Evolutionary conservation across 345 rosid species (phyloP), one percentile per base, ranked within the genome.

Genomic region (Linum trigynum): DNA sequence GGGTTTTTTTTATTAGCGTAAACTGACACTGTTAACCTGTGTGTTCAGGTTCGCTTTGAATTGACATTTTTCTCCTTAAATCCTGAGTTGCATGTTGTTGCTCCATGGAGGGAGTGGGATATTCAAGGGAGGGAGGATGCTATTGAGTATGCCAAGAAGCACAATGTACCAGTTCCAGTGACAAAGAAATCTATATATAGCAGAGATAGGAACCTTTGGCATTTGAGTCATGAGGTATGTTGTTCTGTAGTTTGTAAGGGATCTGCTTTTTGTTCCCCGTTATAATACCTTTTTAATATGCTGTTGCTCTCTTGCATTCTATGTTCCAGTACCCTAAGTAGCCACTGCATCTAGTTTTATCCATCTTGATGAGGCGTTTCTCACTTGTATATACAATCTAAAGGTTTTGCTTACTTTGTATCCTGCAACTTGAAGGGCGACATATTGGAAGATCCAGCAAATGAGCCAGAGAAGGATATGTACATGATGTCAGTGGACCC

Each of bases 21-120:
- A 58, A 42, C 55, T 63, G 59, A 11, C 38, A n/a, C 57, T 65
- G 14, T 39, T 65, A 40, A 48, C 45, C 57, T 55, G 39, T 65
- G 16, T 61, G 6, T 59, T 3, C 80, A 89, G 98, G 97, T 92
- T 75, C 97, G 97, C 66, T 92, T 92, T 80, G 98, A 90, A 82
- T 89, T 90, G 51, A 86, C 98, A 40, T 92, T 90, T 85, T 92
- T 90, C 74, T 84, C 98, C n/a, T 62, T 90, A 65, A 92, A 92
- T 76, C 98, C 98, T 59, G 90, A 89, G 60, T 83, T 92, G 69
- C 79, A 83, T 73, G 96, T 92, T 62, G 96, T 92, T 69, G 98
- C 98, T 66, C 96, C 98, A 5, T 90, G 98, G 98, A 84, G 98
- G 57, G 98, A 92, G 76, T 92, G 98, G 97, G 92, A 92, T 75